phyloP scores from a whole-genome alignment of 2,329 filamentous ascomycete genomes.

The Cladosporium cucumerinum region DNA sequence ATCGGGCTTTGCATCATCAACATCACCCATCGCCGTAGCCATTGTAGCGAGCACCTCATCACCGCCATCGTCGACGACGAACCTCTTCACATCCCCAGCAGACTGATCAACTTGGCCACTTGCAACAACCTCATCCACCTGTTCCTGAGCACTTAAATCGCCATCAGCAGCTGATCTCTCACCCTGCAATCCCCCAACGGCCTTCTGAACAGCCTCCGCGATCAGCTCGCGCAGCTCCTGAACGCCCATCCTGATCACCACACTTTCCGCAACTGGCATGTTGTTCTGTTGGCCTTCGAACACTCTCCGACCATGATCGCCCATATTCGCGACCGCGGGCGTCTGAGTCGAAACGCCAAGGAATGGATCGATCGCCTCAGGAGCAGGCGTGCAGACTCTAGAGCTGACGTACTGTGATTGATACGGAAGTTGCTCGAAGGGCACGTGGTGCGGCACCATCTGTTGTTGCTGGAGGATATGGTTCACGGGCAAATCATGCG shows the following conservation, averaged over 20 bases:
- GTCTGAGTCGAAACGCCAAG: not conserved
- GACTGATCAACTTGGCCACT: not conserved
- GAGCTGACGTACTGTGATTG: constrained; percentile 18
- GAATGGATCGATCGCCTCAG: constrained; percentile 16
- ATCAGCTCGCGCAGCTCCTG: constrained; percentile 7
- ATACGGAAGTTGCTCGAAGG: constrained; percentile 12
- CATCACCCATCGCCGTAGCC: not conserved
- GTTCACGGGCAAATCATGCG: constrained; percentile 4
- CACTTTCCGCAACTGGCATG: not conserved
- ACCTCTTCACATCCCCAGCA: not conserved
- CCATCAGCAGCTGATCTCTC: not conserved
- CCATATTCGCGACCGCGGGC: not conserved
- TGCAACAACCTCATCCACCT: not conserved
- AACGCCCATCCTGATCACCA: constrained; percentile 12
- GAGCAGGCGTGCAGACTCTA: constrained; percentile 25
- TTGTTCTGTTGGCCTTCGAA: not conserved
- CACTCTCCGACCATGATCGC: not conserved
- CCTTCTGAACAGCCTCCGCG: constrained; percentile 7
- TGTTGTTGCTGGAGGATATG: constrained; percentile 17
- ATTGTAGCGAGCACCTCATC: not conserved
- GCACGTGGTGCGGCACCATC: not conserved
- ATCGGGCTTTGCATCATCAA: not conserved
- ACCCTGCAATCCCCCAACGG: not conserved
- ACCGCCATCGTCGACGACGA: not conserved
- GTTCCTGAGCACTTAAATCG: not conserved